Evolutionary conservation across 2,329 filamentous ascomycete species (phyloP).

Genomic region (Nannizziopsis arthrosporioides): DNA sequence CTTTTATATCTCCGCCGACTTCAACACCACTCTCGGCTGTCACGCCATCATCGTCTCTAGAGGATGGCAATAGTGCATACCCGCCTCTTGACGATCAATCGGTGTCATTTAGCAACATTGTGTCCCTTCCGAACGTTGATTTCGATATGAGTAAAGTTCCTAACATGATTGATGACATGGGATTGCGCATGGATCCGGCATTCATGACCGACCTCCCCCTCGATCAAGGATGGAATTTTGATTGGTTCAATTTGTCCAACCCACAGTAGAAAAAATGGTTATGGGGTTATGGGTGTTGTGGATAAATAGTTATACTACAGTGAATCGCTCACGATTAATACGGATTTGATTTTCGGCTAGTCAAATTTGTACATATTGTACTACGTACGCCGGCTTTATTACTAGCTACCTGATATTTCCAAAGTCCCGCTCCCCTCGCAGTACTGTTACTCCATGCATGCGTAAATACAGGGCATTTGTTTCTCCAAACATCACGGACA

Average conservation of each 20-base stretch:
- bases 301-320: no score
- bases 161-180: slow-evolving; percentile 19
- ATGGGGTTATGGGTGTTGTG: no score
- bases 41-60: background rate
- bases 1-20: background rate
- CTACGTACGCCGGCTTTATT: no score
- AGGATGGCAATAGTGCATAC: background rate
- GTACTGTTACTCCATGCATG: no score
- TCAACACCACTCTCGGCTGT: background rate
- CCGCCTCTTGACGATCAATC: slow-evolving; percentile 13
- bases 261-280: background rate
- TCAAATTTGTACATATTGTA: no score
- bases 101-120: slow-evolving; percentile 17
- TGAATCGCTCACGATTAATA: no score
- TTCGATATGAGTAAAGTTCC: slow-evolving; percentile 19
- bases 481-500: no score
- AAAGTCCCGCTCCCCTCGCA: no score
- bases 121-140: slow-evolving; percentile 16
- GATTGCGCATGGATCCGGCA: slow-evolving; percentile 20
- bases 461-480: no score
- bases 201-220: slow-evolving; percentile 25
- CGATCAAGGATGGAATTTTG: slow-evolving; percentile 31
- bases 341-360: background rate
- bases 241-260: slow-evolving; percentile 24
- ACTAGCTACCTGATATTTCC: no score